A percentile compares a stretch with the other conserved stretches of the same genome.
These are phyloP conservation scores for Rhizopogon roseolus DNA, from an alignment of 768 basidiomycete genomes.

Conservation along the genomic window DNA sequence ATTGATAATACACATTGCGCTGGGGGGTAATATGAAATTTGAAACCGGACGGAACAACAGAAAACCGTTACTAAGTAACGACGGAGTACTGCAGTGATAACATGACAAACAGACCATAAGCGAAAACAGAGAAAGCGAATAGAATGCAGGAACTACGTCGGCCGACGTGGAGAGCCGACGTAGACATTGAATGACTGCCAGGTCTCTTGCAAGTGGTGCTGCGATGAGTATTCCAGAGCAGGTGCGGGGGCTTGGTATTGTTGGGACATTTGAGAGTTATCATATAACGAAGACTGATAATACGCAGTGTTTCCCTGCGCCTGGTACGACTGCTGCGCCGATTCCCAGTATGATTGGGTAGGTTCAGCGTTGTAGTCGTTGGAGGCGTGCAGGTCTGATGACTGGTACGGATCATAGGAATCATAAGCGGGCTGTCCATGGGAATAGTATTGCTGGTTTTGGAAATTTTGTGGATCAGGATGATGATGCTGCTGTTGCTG, in stretches of 20 bases:
- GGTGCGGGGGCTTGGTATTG: slow-evolving; percentile 15
- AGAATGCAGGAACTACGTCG: neutral
- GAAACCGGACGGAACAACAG: neutral
- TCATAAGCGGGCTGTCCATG: slow-evolving; percentile 7
- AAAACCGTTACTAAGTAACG: neutral
- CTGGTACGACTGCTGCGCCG: slow-evolving; percentile 1
- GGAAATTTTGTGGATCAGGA: slow-evolving; percentile 1
- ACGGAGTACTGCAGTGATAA: slow-evolving; percentile 7
- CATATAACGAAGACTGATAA: slow-evolving; percentile 4
- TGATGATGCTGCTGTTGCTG: slow-evolving; percentile 19
- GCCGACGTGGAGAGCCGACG: slow-evolving; percentile 24
- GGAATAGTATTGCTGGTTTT: slow-evolving; percentile 4
- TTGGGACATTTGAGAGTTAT: slow-evolving; percentile 7
- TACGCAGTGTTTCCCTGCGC: neutral
- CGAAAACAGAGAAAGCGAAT: neutral
- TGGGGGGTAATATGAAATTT: neutral
- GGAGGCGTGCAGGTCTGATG: slow-evolving; percentile 5
- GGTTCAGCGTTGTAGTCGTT: neutral
- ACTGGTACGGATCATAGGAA: neutral
- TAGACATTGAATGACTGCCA: slow-evolving; percentile 68
- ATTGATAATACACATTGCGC: neutral
- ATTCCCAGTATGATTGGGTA: slow-evolving; percentile 13
- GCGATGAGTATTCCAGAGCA: slow-evolving; percentile 40
- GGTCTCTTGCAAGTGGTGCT: slow-evolving; percentile 57
- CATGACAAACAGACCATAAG: neutral